A percentile compares a stretch with the other conserved stretches of the same genome.
Evolutionary conservation across 2,329 filamentous ascomycete genomes (phyloP).

Genomic region (Aspergillus quadrilineatus): DNA sequence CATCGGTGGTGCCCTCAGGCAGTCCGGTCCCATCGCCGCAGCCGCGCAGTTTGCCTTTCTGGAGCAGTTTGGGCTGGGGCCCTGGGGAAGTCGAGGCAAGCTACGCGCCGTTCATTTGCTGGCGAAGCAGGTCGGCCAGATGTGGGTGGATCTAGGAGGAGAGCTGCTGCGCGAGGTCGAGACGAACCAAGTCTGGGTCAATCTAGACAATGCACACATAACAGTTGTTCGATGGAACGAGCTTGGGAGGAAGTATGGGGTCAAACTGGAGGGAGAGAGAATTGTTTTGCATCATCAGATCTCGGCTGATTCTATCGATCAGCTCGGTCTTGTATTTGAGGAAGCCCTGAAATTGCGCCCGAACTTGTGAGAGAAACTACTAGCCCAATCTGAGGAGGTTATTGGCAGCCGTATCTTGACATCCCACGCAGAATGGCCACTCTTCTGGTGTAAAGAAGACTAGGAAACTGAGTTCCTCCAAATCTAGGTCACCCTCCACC

Average conservation of each 20-base stretch:
- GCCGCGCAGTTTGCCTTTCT: slow-evolving; percentile 66
- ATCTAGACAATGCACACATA: neutral
- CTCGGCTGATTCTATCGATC: neutral
- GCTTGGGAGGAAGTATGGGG: slow-evolving; percentile 1
- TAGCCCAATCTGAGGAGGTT: too few species aligned
- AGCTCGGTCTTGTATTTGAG: neutral
- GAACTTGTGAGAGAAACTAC: neutral
- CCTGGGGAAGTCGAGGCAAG: slow-evolving; percentile 42
- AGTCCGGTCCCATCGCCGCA: slow-evolving; percentile 69
- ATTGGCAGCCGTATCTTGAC: neutral
- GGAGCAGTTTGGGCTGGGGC: slow-evolving; percentile 66
- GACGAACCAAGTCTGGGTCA: slow-evolving; percentile 2
- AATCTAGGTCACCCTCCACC: too few species aligned
- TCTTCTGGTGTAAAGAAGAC: neutral
- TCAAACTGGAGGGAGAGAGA: neutral
- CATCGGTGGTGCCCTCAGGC: slow-evolving; percentile 72
- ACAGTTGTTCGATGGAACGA: neutral
- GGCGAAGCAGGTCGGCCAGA: slow-evolving; percentile 56
- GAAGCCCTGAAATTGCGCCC: neutral
- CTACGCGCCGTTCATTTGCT: slow-evolving; percentile 57
- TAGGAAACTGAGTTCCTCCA: too few species aligned
- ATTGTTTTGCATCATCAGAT: slow-evolving; percentile 4
- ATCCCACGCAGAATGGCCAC: neutral
- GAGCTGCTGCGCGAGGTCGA: slow-evolving; percentile 44
- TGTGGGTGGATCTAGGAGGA: slow-evolving; percentile 67